These are phyloP conservation scores for Choricystis sp. DNA, from an alignment of 139 green algal species.

Conservation along the genomic window DNA sequence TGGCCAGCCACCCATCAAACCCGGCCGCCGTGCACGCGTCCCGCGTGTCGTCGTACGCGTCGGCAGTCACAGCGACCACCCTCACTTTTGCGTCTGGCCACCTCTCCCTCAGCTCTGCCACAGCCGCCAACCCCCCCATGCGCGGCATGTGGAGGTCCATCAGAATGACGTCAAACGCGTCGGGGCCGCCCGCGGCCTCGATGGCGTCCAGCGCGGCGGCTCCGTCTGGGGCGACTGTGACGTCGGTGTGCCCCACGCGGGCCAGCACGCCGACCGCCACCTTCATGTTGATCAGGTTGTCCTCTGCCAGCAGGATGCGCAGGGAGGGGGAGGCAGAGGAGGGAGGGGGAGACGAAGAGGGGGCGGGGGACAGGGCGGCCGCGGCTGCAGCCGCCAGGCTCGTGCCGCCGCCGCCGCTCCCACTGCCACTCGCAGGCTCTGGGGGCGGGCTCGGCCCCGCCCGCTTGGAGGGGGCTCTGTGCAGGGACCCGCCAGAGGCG, in stretches of 20 bases:
- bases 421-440: background rate
- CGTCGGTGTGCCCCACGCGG: constrained; percentile 32
- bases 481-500: background rate
- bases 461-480: background rate
- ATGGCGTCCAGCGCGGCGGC: constrained; percentile 31
- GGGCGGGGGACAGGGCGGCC: too few species aligned
- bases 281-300: constrained; percentile 75
- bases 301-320: constrained; percentile 55
- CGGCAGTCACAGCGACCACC: constrained; percentile 57
- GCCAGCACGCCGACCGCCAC: constrained; percentile 41
- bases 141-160: constrained; percentile 82
- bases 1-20: constrained; percentile 62
- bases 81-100: constrained; percentile 19
- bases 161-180: constrained; percentile 65
- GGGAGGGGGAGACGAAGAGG: too few species aligned
- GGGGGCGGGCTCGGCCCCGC: background rate
- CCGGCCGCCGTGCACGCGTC: constrained; percentile 44
- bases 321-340: background rate
- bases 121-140: constrained; percentile 58
- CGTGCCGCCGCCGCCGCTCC: background rate
- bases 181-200: constrained; percentile 12
- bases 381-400: background rate
- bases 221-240: constrained; percentile 26
- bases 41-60: constrained; percentile 62
- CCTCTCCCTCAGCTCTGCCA: constrained; percentile 23